Base-by-base conservation (phyloP, 176 grass and related monocot genomes). In the Avena sativa region DNA sequence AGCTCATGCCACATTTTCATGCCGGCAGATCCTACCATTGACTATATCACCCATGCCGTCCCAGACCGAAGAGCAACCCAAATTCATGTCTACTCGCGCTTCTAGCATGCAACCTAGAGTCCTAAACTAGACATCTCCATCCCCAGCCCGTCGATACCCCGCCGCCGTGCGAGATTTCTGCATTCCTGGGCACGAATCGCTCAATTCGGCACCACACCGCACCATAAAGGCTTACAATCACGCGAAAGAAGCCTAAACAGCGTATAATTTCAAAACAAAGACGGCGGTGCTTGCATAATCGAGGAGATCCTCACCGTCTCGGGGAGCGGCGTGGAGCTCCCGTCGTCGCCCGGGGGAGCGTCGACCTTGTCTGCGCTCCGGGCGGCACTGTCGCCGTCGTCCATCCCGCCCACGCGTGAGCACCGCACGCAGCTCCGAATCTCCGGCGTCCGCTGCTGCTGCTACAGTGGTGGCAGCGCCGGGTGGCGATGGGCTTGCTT, bases 311-410 rank as follows among this genome's bases (percentile, higher is more conserved):
- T 77, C 20, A 98, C 93, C 90, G 87, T 98, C 83, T 98, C 90
- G 2, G 93, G 96, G 48, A 98, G 87, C 19, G 93, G 93, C 58
- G 90, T 66, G 55, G 81, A 69, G 87, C 65, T 86, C 63, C 83
- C 91, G 15, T 95, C 91, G 76, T 95, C 95, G 44, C 89, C 95
- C 44, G 86, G 89, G 17, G 62, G 87, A 20, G 55, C 87, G 20
- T 74, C 78, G 0, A 25, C 78, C 75, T 91, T 93, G 13, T 89
- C 93, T 11, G 49, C 76, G 75, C 91, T 97, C 76, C 83, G 89
- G 36, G 28, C 89, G 68, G 58, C 89, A 67, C 88, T 91, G 19
- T 92, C 88, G 9, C 80, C 86, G 66, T 92, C 92, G 73, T 94
- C 90, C 95, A 97, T 97, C 88, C 82, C 71, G 38, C 38, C 43